Base-by-base conservation (phyloP, 805 yeast species). In the Metschnikowia matae region DNA sequence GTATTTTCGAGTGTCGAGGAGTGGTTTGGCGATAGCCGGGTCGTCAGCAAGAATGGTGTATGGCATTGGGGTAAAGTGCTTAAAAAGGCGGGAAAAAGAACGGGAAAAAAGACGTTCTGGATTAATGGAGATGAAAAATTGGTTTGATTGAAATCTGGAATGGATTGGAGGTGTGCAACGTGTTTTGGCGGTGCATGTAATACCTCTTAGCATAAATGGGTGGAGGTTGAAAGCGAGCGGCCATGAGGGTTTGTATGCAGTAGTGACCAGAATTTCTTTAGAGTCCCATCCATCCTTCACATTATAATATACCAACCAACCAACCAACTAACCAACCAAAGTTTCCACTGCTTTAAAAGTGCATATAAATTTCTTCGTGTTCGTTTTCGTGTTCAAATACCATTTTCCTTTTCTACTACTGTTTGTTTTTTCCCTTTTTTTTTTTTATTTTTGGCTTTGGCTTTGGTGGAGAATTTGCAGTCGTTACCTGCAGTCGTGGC, bases 1-100 rank as follows among this genome's bases (percentile, higher is more conserved):
- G 64, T 94, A 94, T 34, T 75, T 66, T 48, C 98, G 75, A 58
- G 91, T 89, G 66, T 92, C 98, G 32, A 75, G 66, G 18, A 76
- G 66, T 0, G 85, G 83, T 58, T 77, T 79, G 18, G 64, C 69
- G 18, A 73, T 69, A 17, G 53, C 55, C 26, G 59, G 33, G 48
- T 64, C 56, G 38, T 68, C 71, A 7, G 74, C 71, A 36, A 58
- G 47, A 6, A 58, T 48, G 3, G 61, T 51, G 44, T 56, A 49
- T 14, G 42, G 40, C 46, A 44, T 44, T 14, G 29, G 37, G 31
- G 44, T 26, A 13, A 41, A 41, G 2, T n/a, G 36, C 21, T 32
- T 32, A 20, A 33, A 20, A 42, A 33, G 38, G 15, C 20, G 33
- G 20, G 38, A 32, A 33, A 42, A 32, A 18, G 38, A 17, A 6